Percentiles rank a stretch among this genome's conserved stretches.
Evolutionary conservation across 495 filamentous ascomycete species (phyloP).

Genomic region (Penicillium antarcticum): DNA sequence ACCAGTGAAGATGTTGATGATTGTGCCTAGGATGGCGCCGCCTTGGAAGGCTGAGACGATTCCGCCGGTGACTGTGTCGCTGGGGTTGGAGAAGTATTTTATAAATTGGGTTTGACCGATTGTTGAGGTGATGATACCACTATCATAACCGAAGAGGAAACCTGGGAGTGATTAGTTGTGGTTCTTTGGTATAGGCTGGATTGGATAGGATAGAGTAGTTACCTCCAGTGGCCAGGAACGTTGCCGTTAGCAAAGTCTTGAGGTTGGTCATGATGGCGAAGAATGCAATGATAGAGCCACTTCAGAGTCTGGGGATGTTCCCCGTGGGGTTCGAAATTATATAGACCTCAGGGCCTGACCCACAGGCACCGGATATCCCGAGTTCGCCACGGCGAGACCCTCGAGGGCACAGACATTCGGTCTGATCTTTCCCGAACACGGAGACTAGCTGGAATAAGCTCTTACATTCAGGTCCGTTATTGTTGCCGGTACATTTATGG

Average conservation of each 20-base stretch:
- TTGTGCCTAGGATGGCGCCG: slow-evolving; percentile 43
- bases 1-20: slow-evolving; percentile 38
- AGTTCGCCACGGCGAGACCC: background rate
- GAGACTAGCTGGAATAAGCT: background rate
- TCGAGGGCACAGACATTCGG: background rate
- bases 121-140: slow-evolving; percentile 39
- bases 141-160: slow-evolving; percentile 34
- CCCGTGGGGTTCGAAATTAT: background rate
- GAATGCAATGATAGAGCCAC: background rate
- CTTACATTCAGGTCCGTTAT: background rate
- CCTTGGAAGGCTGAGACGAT: slow-evolving; percentile 47
- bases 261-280: slow-evolving; percentile 10
- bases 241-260: slow-evolving; percentile 21
- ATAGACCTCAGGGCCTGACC: background rate
- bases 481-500: background rate
- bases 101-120: slow-evolving; percentile 40
- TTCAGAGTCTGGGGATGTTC: background rate
- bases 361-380: background rate
- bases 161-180: slow-evolving; percentile 5
- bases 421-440: background rate
- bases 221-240: slow-evolving; percentile 29
- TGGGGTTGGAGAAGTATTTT: slow-evolving; percentile 35
- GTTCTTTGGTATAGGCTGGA: too few relatives aligned
- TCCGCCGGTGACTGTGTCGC: slow-evolving; percentile 38
- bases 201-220: background rate